These are phyloP conservation scores for Sanghuangporus sanghuang DNA, from an alignment of 1,284 basidiomycete species.

Conservation along the genomic window DNA sequence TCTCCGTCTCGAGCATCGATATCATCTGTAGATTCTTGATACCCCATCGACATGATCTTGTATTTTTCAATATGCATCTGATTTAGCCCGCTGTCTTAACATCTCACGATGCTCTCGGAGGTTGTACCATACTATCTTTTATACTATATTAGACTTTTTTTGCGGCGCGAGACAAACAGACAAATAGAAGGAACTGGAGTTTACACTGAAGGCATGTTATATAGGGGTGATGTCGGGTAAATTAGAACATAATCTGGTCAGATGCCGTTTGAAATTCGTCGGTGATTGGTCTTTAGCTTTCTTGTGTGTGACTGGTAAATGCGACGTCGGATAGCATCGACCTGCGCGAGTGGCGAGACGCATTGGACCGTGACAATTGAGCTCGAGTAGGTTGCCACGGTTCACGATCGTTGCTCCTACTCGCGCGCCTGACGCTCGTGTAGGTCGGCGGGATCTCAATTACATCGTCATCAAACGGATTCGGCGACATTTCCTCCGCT, in stretches of 20 bases:
- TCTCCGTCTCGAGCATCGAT: background rate
- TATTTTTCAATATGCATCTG: background rate
- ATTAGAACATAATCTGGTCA: too few species aligned
- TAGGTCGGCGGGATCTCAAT: constrained; percentile 17
- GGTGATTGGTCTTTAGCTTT: background rate
- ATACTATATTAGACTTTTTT: too few species aligned
- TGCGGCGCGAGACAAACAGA: too few species aligned
- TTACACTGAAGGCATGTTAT: too few species aligned
- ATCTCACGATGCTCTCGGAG: too few species aligned
- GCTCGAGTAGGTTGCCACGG: background rate
- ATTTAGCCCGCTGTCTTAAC: too few species aligned
- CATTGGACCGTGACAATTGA: constrained; percentile 5
- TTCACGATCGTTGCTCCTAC: background rate
- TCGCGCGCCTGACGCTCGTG: constrained; percentile 8
- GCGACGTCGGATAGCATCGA: background rate
- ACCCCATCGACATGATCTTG: background rate
- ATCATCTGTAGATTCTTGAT: background rate
- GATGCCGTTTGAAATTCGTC: too few species aligned
- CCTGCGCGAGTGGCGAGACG: background rate
- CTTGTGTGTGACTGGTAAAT: background rate
- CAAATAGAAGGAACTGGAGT: too few species aligned
- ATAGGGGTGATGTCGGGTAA: too few species aligned
- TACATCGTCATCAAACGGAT: constrained; percentile 2
- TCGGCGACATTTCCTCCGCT: background rate
- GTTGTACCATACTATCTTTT: too few species aligned